Evolutionary conservation across 2,329 filamentous ascomycete genomes (phyloP).

Genomic region (Uncinocarpus reesii): DNA sequence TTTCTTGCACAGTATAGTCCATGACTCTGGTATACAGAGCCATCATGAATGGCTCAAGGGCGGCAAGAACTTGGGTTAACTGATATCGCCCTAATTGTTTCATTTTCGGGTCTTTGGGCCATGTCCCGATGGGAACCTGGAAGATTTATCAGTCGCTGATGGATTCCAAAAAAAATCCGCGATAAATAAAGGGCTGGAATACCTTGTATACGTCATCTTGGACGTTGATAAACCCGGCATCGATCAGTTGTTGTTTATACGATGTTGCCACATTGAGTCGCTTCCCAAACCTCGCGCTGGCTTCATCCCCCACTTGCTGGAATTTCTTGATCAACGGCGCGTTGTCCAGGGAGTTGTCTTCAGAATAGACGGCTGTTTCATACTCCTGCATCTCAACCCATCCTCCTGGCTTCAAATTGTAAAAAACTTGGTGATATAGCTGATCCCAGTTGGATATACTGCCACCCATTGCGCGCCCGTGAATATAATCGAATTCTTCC

Average conservation of each 20-base stretch:
- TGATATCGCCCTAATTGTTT: slow-evolving; percentile 15
- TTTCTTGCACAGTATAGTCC: slow-evolving; percentile 14
- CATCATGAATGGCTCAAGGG: slow-evolving; percentile 17
- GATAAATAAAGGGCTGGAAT: slow-evolving; percentile 14
- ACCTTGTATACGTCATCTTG: slow-evolving; percentile 17
- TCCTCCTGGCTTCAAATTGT: slow-evolving; percentile 37
- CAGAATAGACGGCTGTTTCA: slow-evolving; percentile 12
- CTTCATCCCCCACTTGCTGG: slow-evolving; percentile 18
- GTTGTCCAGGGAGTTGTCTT: slow-evolving; percentile 13
- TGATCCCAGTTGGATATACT: slow-evolving; percentile 44
- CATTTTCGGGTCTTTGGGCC: slow-evolving; percentile 16
- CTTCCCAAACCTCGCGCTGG: slow-evolving; percentile 21
- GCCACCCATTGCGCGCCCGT: slow-evolving; percentile 42
- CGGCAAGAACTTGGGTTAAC: slow-evolving; percentile 15
- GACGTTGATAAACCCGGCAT: slow-evolving; percentile 23
- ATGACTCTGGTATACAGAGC: slow-evolving; percentile 17
- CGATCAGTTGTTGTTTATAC: slow-evolving; percentile 20
- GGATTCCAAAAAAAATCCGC: slow-evolving; percentile 30
- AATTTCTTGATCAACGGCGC: slow-evolving; percentile 17
- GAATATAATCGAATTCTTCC: slow-evolving; percentile 47
- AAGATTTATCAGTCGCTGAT: slow-evolving; percentile 24
- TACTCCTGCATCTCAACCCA: slow-evolving; percentile 39
- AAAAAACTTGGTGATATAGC: slow-evolving; percentile 4
- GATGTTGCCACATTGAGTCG: slow-evolving; percentile 21
- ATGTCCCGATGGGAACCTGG: slow-evolving; percentile 18